Evolutionary conservation across 2,329 filamentous ascomycete genomes (phyloP).

Genomic region (Fusarium avenaceum): DNA sequence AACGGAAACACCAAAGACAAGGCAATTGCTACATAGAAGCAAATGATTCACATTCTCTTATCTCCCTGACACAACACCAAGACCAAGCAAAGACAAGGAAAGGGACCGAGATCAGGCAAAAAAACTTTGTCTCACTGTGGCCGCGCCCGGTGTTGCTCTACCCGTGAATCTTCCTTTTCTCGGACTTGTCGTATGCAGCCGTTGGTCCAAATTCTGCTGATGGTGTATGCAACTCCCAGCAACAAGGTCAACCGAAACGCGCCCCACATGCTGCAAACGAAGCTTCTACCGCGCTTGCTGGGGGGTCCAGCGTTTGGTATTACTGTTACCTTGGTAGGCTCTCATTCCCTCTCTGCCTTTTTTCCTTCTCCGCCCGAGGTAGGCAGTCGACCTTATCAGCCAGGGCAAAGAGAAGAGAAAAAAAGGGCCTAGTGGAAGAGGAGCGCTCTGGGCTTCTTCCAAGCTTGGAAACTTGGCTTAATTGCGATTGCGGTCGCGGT

Average conservation of each 20-base stretch:
- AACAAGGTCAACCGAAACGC: slow-evolving; percentile 22
- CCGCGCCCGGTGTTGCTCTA: slow-evolving; percentile 37
- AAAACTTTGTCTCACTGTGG: slow-evolving; percentile 31
- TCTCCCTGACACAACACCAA: slow-evolving; percentile 11
- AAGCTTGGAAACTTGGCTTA: slow-evolving; percentile 19
- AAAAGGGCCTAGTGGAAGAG: not conserved
- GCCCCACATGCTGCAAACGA: slow-evolving; percentile 50
- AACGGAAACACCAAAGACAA: slow-evolving; percentile 18
- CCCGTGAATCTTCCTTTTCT: slow-evolving; percentile 25
- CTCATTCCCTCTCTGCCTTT: not conserved
- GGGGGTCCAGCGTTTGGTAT: not conserved
- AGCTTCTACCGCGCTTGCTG: slow-evolving; percentile 19
- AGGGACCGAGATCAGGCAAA: slow-evolving; percentile 11
- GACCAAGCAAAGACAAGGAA: not conserved
- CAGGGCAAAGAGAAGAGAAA: slow-evolving; percentile 3
- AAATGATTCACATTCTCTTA: slow-evolving; percentile 9
- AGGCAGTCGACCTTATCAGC: slow-evolving; percentile 41
- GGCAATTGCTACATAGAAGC: not conserved
- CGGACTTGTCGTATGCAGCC: slow-evolving; percentile 33
- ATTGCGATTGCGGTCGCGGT: slow-evolving; percentile 18
- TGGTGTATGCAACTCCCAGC: slow-evolving; percentile 41
- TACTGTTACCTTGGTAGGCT: not conserved
- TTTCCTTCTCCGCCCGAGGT: slow-evolving; percentile 23
- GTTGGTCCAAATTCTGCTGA: slow-evolving; percentile 36
- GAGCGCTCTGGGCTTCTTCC: slow-evolving; percentile 19